Evolutionary conservation across 73 alveolate genomes (phyloP), one percentile per base, ranked within the genome.

Genomic region (Paramecium pentaurelia): DNA sequence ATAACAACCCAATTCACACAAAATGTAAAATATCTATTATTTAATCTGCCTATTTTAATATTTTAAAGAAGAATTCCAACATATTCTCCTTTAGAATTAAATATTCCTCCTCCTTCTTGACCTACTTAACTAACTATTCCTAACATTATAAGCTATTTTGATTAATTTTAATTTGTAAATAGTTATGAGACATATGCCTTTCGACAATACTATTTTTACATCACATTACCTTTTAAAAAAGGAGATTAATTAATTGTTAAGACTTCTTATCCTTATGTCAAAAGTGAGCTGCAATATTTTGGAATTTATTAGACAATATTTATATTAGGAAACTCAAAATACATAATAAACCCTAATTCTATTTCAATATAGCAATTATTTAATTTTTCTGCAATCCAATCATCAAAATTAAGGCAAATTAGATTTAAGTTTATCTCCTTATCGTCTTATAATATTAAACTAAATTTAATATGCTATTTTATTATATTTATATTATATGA

Each of bases 71-170:
- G 34, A 34, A 73, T 36, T 16, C 87, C 87, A 8, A 37, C 18
- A 34, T 73, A 73, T n/a, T 73, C 87, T 73, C 87, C 87, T 37
- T 73, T 73, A 16, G 30, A 37, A 73, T 73, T 73, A 38, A 37
- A 73, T 6, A 73, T 22, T 12, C 68, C 25, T 73, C 68, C 87
- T 36, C 87, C 87, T 73, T 73, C 87, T 22, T 73, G 18, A 0
- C 87, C 87, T 20, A 37, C 6, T 36, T 73, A 37, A 38, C 60
- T 37, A 16, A 73, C 47, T 6, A 73, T 37, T 20, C 47, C 87
- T 32, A 73, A 18, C 58, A 73, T 37, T 1, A 73, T 20, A 0
- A 73, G 14, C 32, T 73, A 38, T 73, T 73, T 73, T 64, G 25
- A 54, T 54, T 16, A 32, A 28, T 64, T 28, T 64, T 64, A 64